These are phyloP conservation scores for Helminthosporium solani DNA, from an alignment of 2,329 filamentous ascomycete genomes.

Conservation along the genomic window DNA sequence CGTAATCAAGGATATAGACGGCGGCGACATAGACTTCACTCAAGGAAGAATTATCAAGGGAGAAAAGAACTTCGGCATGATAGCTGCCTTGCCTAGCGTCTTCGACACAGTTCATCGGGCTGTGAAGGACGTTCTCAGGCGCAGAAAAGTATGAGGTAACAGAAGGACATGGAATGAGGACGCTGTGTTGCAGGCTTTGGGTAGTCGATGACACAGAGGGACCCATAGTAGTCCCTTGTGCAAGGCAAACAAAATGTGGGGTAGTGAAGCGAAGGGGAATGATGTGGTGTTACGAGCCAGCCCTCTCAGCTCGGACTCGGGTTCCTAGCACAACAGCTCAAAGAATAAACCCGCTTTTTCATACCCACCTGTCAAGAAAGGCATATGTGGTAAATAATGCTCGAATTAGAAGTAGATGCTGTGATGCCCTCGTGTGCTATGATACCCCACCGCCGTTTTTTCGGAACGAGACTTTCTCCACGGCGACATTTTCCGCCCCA, in stretches of 20 bases:
- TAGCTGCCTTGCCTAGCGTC: constrained; percentile 28
- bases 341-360: too few species aligned
- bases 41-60: constrained; percentile 37
- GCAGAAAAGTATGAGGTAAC: constrained; percentile 16
- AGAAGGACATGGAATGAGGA: constrained; percentile 5
- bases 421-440: constrained; percentile 19
- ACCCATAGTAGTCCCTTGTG: neutral
- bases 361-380: neutral
- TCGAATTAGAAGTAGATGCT: constrained; percentile 4
- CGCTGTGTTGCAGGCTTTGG: too few species aligned
- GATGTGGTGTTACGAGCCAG: neutral
- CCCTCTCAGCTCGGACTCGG: neutral
- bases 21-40: constrained; percentile 50
- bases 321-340: too few species aligned
- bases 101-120: constrained; percentile 30
- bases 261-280: constrained; percentile 13
- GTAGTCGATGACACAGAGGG: too few species aligned
- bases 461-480: constrained; percentile 58
- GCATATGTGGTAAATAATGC: constrained; percentile 1
- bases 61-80: constrained; percentile 38
- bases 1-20: constrained; percentile 53
- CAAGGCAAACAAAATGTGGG: constrained; percentile 23
- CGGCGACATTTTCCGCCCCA: constrained; percentile 55
- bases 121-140: constrained; percentile 29
- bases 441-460: constrained; percentile 49